Percentiles rank a stretch among this genome's conserved stretches.
Conservation (phyloP, 768 basidiomycete genomes). For the Pleurotus cornucopiae region DNA sequence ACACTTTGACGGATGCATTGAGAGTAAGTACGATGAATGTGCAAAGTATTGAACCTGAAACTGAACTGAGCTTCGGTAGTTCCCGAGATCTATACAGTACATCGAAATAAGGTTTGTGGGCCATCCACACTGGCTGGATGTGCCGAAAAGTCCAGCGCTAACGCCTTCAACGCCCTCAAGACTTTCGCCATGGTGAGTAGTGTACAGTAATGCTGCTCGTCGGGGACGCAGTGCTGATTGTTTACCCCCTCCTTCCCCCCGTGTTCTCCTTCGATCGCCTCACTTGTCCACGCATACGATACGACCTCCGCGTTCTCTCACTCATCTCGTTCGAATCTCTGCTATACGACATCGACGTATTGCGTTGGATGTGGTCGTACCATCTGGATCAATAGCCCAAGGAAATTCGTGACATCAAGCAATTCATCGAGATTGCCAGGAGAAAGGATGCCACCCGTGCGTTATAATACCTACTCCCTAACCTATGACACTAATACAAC, state of each 20-base stretch:
- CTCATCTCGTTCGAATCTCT: no score
- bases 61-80: no score
- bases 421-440: slow-evolving; percentile 95
- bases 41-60: no score
- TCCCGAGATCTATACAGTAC: background rate
- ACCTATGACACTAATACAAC: no score
- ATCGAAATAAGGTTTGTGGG: background rate
- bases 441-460: slow-evolving; percentile 95
- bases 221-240: background rate
- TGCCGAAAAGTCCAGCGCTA: background rate
- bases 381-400: slow-evolving; percentile 68
- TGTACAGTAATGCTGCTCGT: background rate
- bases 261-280: no score
- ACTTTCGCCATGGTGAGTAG: slow-evolving; percentile 5
- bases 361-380: no score
- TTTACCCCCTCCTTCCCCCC: background rate
- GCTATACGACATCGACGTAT: no score
- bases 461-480: slow-evolving; percentile 26
- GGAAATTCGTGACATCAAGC: slow-evolving; percentile 97
- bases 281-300: no score
- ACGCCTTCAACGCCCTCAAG: background rate
- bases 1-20: no score
- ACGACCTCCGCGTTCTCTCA: no score
- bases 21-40: no score
- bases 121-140: background rate